Base-by-base conservation (phyloP, 176 grass and related monocot species). In the Carex kokanica region DNA sequence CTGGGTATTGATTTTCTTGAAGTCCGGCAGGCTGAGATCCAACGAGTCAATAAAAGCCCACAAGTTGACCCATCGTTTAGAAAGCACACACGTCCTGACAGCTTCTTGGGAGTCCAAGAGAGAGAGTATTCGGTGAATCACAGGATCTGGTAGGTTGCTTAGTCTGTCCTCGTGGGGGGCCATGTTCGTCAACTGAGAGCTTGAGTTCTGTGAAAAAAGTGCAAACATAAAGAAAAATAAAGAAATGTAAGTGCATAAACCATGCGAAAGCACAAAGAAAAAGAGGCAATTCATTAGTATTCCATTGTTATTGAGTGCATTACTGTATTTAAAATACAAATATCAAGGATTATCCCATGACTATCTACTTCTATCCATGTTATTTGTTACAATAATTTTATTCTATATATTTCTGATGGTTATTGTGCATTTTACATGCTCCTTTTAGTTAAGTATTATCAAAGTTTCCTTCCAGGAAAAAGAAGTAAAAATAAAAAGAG, bases 101-200 rank as follows among this genome's bases (percentile, higher is more conserved):
- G 47, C 75, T 17, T 79, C 75, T 79, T 56, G 49, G 49, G 24
- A 13, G 8, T 79, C 55, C 75, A 79, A n/a, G 5, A 79, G 55
- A 17, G 75, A 79, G 49, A 79, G 23, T 23, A 79, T 79, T 52
- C 18, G 75, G 75, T 31, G 49, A 60, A 79, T 52, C 24, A 79
- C 13, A 53, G 49, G 3, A 56, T 79, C 45, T 0, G 14, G 24
- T 13, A 79, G 24, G 53, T 41, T 79, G 75, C 75, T 79, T 79
- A 79, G 38, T 25, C 23, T 57, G 23, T 79, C 75, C 27, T 34
- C 11, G 4, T 18, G 1, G 5, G 18, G 64, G 16, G 14, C 29
- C 64, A 67, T 67, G 4, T 66, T 67, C 2, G 0, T 61, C 20
- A 61, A 66, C 27, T 0, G 25, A 66, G 29, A 15, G 6, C 14